Conservation (phyloP, 257 asterid genomes). For the Plantago elongata region DNA sequence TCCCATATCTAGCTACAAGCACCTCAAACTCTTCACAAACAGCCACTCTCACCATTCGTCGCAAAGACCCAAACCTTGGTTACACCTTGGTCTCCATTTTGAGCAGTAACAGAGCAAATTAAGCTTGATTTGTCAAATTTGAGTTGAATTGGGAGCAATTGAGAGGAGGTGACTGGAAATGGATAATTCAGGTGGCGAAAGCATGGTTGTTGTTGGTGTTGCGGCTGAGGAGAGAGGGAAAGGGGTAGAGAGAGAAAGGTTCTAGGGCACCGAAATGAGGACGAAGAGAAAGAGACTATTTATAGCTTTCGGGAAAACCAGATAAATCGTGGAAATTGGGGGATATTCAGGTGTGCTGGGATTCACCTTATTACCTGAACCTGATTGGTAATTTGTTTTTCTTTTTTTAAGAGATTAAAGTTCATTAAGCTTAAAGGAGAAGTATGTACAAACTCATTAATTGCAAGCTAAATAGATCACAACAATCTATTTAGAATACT, state of each 20-base stretch:
- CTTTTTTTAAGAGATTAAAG: too few species aligned
- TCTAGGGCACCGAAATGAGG: slow-evolving; percentile 47
- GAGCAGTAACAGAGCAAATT: background rate
- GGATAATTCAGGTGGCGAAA: slow-evolving; percentile 17
- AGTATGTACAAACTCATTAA: too few species aligned
- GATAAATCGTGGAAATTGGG: background rate
- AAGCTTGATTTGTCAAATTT: slow-evolving; percentile 19
- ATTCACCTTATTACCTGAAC: slow-evolving; percentile 14
- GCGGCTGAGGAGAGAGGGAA: slow-evolving; percentile 36
- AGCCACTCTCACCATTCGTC: too few species aligned
- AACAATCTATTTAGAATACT: too few species aligned
- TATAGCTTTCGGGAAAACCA: slow-evolving; percentile 49
- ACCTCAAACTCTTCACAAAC: background rate
- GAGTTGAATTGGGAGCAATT: slow-evolving; percentile 23
- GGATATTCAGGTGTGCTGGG: slow-evolving; percentile 37
- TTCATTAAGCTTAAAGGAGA: too few species aligned
- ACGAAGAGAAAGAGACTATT: slow-evolving; percentile 23
- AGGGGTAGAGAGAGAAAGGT: slow-evolving; percentile 19
- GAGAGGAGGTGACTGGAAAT: slow-evolving; percentile 6
- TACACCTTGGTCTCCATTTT: background rate
- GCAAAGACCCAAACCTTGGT: background rate
- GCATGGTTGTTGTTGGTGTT: slow-evolving; percentile 17
- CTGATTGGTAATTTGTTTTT: too few species aligned
- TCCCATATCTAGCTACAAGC: background rate
- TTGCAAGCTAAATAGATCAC: too few species aligned